phyloP scores from a whole-genome alignment of 441 rosid species.

The Erysimum pusillum region DNA sequence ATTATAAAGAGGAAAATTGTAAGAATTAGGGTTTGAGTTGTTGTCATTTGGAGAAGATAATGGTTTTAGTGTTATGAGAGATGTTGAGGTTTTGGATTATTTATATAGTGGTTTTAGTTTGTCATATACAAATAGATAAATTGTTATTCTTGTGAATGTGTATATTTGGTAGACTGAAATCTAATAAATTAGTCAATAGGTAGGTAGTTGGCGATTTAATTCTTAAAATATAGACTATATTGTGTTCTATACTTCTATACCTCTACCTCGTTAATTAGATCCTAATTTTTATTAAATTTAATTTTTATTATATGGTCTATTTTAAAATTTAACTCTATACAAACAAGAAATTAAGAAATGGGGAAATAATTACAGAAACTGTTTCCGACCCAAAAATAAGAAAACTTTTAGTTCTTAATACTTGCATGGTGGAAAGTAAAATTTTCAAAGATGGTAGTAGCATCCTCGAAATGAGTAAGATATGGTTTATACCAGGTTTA shows the following conservation, averaged over 20 bases:
- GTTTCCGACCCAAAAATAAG: no score
- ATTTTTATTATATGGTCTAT: no score
- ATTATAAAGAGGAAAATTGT: neutral
- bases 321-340: no score
- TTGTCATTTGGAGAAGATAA: neutral
- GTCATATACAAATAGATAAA: neutral
- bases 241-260: neutral
- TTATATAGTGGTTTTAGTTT: neutral
- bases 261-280: neutral
- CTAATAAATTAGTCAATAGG: neutral
- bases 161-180: constrained; percentile 1
- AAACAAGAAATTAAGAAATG: no score
- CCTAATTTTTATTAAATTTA: no score
- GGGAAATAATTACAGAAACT: no score
- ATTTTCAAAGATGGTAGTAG: no score
- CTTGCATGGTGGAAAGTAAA: no score
- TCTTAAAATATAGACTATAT: neutral
- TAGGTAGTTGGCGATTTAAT: neutral
- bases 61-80: neutral
- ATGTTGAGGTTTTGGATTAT: neutral
- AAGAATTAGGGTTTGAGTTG: neutral
- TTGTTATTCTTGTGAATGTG: neutral
- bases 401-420: no score
- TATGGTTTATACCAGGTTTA: no score
- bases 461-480: no score